Evolutionary conservation across 345 rosid genomes (phyloP), one percentile per base, ranked within the genome.

Genomic region (Acer yangbiense): DNA sequence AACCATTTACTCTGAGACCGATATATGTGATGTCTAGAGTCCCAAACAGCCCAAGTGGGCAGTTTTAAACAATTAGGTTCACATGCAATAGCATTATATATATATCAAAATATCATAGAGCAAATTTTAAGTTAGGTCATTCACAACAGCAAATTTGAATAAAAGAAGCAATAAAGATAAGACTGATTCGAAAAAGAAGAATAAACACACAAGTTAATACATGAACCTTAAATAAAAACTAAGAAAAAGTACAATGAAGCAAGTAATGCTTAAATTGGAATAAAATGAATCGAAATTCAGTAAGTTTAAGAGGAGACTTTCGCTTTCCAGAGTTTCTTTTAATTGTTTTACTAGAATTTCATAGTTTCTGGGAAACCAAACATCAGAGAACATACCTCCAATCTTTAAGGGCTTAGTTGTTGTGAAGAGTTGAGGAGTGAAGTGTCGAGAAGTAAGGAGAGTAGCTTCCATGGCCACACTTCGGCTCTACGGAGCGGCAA

Each of bases 391-490:
- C 76, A 54, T 23, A 85, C 90, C 90, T 77, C 74, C 73, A 65
- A 74, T 3, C 10, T 78, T 76, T 12, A 72, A 7, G 3, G 81
- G 81, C 12, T 55, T 79, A 20, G 66, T 20, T 2, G 69, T 76
- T 35, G 39, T 35, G 48, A 85, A 80, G 66, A 78, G 39, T 2
- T 23, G 78, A 1, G 81, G 71, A 72, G 67, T 35, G 69, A 81
- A 81, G 48, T 62, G 61, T 18, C 67, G 52, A 73, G 74, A 71
- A 27, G 71, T 54, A 8, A 67, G 79, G 9, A 83, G 77, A 76
- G 84, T 71, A 18, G 87, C 84, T 76, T 83, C 90, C 90, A 87
- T 85, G 68, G 11, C 6, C 39, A 35, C 39, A 35, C 39, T 35
- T 35, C 39, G 39, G 1, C 55, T 14, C 23, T 2, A 7, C 4